Percentiles rank a stretch among this genome's conserved stretches.
These are phyloP conservation scores for Termitomyces sp. DNA, from an alignment of 768 basidiomycete species.

Conservation along the genomic window DNA sequence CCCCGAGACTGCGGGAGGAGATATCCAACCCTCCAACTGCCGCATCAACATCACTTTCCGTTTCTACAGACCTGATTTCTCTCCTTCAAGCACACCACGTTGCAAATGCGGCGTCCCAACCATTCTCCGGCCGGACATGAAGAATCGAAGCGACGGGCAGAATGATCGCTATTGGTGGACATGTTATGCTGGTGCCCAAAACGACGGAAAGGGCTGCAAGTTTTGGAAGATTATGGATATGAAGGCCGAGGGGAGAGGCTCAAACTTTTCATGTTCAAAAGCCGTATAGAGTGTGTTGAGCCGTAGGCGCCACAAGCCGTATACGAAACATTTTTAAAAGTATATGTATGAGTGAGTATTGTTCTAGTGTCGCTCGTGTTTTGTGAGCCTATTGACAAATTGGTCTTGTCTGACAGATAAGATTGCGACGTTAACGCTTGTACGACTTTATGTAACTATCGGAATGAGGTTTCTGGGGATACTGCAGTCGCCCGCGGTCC, in stretches of 20 bases:
- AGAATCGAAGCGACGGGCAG: constrained; percentile 51
- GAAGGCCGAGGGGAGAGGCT: constrained; percentile 59
- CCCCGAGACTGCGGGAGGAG: constrained; percentile 26
- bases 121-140: constrained; percentile 75
- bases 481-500: no score
- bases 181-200: constrained; percentile 77
- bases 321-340: neutral
- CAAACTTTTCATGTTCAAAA: neutral
- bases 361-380: neutral
- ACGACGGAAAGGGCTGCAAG: constrained; percentile 77
- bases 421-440: no score
- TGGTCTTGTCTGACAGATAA: neutral
- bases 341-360: neutral
- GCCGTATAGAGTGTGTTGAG: neutral
- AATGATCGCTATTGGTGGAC: constrained; percentile 73
- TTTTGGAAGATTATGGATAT: constrained; percentile 75
- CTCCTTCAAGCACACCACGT: constrained; percentile 55
- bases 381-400: neutral
- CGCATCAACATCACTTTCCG: constrained; percentile 86
- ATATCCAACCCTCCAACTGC: constrained; percentile 49
- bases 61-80: constrained; percentile 81
- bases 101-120: constrained; percentile 73
- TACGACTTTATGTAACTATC: neutral
- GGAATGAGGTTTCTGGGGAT: neutral
- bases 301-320: neutral